Evolutionary conservation across 31 red algal genomes (phyloP), one percentile per base, ranked within the genome.

Genomic region (Odonthalia washingtoniensis): DNA sequence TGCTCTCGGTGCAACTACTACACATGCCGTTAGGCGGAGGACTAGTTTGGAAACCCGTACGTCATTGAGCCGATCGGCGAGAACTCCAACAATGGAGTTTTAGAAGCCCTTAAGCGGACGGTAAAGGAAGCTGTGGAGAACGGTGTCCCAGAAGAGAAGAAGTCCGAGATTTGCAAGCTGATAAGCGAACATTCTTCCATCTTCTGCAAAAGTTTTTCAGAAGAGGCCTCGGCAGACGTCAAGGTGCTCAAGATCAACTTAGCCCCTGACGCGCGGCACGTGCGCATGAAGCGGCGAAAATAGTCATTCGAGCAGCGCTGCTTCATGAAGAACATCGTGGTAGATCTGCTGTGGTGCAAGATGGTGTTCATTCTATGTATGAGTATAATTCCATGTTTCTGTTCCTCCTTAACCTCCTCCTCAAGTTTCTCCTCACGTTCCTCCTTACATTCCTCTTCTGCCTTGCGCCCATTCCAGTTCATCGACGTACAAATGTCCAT

Each of bases 211-310:
- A 21, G 32, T 6, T 36, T 77, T 12, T 77, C 73, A 40, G 21
- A 5, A 12, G 73, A 28, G 17, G 32, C 73, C 5, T 37, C 73
- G 38, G 73, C 40, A 34, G 40, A 77, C 35, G 36, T 37, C 37
- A 45, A 77, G 43, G 5, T 4, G 42, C 73, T 77, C 40, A 77
- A 38, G 73, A 77, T 77, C 73, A 26, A 6, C 27, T 36, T 70
- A 28, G 6, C 16, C 33, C 5, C 38, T 12, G 28, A 77, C 43
- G 40, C 0, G 30, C 46, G 28, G 62, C 67, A 27, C n/a, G 33
- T 36, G 16, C 73, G 37, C 37, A 37, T 77, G 9, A 40, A 46
- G 40, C 73, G 38, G 28, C 73, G 73, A 17, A 77, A 77, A 5
- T 77, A 77, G 32, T 77, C 73, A 5, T 14, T 14, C 38, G 36